Conservation (phyloP, 345 rosid genomes). For the Crucihimalaya himalaica region DNA sequence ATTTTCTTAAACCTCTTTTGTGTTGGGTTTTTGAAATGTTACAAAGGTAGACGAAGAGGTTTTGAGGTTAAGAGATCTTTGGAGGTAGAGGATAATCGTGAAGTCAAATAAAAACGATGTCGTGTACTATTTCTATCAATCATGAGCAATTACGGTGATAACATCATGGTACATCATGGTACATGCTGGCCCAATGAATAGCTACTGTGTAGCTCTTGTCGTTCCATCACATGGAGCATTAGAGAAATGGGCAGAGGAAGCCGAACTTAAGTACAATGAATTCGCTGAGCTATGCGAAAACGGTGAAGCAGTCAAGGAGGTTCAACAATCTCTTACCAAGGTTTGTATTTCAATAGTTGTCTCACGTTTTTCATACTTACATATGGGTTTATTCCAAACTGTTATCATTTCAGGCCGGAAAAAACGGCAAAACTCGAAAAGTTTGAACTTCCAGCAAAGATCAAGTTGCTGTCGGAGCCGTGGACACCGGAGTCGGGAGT, state of each 20-base stretch:
- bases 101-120: no score
- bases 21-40: no score
- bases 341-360: constrained; percentile 42
- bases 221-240: constrained; percentile 62
- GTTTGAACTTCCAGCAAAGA: constrained; percentile 76
- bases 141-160: constrained; percentile 65
- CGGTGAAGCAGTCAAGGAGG: constrained; percentile 62
- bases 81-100: no score
- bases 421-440: constrained; percentile 67
- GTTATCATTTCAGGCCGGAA: constrained; percentile 55
- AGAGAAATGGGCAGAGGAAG: constrained; percentile 74
- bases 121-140: no score
- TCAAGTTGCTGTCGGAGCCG: constrained; percentile 67
- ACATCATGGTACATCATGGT: constrained; percentile 85
- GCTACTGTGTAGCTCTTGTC: constrained; percentile 72
- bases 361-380: not conserved
- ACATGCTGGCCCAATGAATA: constrained; percentile 68
- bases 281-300: constrained; percentile 64
- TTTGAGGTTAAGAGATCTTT: no score
- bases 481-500: constrained; percentile 88
- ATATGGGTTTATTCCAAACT: not conserved
- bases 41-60: no score
- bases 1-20: no score
- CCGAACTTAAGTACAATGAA: constrained; percentile 48
- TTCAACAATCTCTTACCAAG: constrained; percentile 65